Evolutionary conservation across 345 rosid species (phyloP), one percentile per base, ranked within the genome.

Genomic region (Rhizophora mangle): DNA sequence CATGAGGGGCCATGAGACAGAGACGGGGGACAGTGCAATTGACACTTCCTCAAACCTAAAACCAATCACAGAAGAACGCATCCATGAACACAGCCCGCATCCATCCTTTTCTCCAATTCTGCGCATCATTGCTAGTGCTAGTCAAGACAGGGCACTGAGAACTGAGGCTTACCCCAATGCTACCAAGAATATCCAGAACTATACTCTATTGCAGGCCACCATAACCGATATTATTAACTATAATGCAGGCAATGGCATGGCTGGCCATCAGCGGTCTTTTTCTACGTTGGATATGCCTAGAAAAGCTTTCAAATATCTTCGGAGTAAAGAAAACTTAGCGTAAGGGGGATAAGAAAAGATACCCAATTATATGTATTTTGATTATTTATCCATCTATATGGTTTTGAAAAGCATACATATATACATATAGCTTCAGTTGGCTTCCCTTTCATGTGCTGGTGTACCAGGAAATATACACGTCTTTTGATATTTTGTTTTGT

Each of bases 151-250:
- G 30, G 29, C 75, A 5, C 69, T 67, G 0, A 71, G 74, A 62
- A 81, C 86, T 0, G 86, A 81, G 61, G 87, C 76, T 55, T 90
- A 84, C 63, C 90, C 88, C 0, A 86, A 81, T 77, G 93, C 90
- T 2, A 43, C 74, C 16, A 85, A 72, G 77, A 88, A 86, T 70
- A 79, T 84, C 60, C 88, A 86, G 74, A 82, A 82, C 65, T 74
- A 51, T 68, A 78, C 85, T 27, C 87, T 86, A 53, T 72, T 84
- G 60, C 87, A 84, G 63, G 88, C 90, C 21, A 82, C 93, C 8
- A 76, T 84, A 29, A 67, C 83, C 4, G 90, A 86, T 63, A 84
- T 88, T 47, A 57, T 78, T 60, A 78, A 79, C 59, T 84, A 77
- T 69, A 76, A 78, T 27, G 69, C 71, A 67, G 85, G 83, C 62